Base-by-base conservation (phyloP, 2,329 filamentous ascomycete genomes). In the Tolypocladium sp. region DNA sequence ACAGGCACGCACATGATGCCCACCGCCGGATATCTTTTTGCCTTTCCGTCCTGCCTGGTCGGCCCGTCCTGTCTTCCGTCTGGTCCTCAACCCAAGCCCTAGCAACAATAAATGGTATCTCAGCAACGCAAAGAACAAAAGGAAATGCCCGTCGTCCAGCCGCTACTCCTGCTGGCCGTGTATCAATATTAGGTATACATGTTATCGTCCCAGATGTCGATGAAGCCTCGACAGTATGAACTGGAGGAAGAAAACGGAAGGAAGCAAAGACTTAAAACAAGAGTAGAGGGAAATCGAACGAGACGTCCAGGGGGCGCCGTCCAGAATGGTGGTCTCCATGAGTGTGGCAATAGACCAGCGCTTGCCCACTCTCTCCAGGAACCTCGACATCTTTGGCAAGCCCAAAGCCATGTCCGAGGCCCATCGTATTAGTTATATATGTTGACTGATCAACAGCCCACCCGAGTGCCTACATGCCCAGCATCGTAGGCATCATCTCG, bases 401-500 rank as follows among this genome's bases (percentile, higher is more conserved):
- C 49, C 30, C 9, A 13, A 12, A 22, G 49, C 20, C 9, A 6
- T n/a, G 30, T 17, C 12, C 27, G 49, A n/a, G 49, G 17, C 5
- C 17, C 49, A n/a, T 35, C 4, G 20, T 22, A 35, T 35, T 35
- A 35, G 20, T 9, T 35, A 13, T n/a, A n/a, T 22, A n/a, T 33
- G 20, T n/a, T 33, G 49, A 13, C 30, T 52, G 30, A 52, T 35
- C 30, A 20, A 6, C 22, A n/a, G 30, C 49, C 20, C 17, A 35
- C 30, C 49, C 20, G 30, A n/a, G 41, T 13, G 33, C 17, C 55
- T 65, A 69, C 63, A 69, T 66, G 56, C 66, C 61, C 62, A 69
- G 62, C 44, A 66, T 61, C 44, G 62, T 64, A n/a, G 62, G 61
- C 60, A 66, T 58, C 56, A 64, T 61, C 44, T 69, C 68, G n/a